These are phyloP conservation scores for Clarireedia paspali DNA, from an alignment of 2,329 filamentous ascomycete genomes.

Conservation along the genomic window DNA sequence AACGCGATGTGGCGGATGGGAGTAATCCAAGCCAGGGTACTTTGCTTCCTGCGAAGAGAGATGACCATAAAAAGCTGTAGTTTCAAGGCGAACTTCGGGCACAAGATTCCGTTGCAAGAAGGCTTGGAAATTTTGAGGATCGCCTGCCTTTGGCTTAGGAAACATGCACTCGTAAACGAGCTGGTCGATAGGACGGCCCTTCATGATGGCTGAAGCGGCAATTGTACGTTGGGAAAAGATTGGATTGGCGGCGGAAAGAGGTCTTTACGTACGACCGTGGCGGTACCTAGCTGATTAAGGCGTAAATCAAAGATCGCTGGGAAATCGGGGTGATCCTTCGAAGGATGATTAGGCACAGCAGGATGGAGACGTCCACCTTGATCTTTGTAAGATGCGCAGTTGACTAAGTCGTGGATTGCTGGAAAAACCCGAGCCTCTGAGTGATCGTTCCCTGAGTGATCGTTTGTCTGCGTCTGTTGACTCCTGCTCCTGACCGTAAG, in stretches of 20 bases:
- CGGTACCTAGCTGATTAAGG: constrained; percentile 1
- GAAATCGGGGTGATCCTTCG: background rate
- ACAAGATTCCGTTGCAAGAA: constrained; percentile 66
- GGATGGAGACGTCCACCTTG: background rate
- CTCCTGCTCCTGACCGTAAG: background rate
- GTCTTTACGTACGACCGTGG: background rate
- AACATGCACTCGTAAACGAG: constrained; percentile 70
- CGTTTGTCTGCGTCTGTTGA: background rate
- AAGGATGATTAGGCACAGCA: constrained; percentile 6
- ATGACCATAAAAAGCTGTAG: constrained; percentile 65
- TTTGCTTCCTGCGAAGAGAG: constrained; percentile 74
- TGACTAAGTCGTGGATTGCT: background rate
- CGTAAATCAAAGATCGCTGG: background rate
- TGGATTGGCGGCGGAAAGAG: background rate
- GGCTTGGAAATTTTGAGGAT: constrained; percentile 63
- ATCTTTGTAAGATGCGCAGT: background rate
- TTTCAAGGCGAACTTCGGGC: constrained; percentile 68
- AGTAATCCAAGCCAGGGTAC: constrained; percentile 76
- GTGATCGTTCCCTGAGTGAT: background rate
- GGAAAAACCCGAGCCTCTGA: background rate
- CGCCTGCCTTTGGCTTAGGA: constrained; percentile 56
- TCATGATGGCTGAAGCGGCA: constrained; percentile 39
- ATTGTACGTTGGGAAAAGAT: constrained; percentile 3
- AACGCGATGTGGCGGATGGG: constrained; percentile 62
- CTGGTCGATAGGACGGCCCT: constrained; percentile 60